Evolutionary conservation across 2,329 filamentous ascomycete genomes (phyloP), one percentile per base, ranked within the genome.

Genomic region (Cytospora leucostoma): DNA sequence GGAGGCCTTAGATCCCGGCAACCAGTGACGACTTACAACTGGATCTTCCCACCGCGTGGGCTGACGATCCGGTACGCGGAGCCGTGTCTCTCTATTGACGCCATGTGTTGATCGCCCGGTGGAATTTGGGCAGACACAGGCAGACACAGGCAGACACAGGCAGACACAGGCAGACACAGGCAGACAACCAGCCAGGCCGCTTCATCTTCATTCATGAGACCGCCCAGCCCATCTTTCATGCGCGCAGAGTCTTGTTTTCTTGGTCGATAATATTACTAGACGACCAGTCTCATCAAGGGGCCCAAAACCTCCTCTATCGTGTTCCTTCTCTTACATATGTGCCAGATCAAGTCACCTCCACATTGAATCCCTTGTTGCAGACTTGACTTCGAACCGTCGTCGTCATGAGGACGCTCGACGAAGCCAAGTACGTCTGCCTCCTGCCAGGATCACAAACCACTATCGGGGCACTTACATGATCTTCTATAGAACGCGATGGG

Each of bases 401-500:
- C 37, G 68, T 44, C 40, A 87, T 86, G 84, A 80, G 80, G 73
- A 77, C 80, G 67, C 75, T 84, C 72, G 78, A 79, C 67, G 83
- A 86, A 68, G 78, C 80, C 71, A 83, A 79, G 83, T 84, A 72
- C 62, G 70, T 63, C 56, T 59, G 51, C 59, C 32, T 27, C 17
- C 19, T 10, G n/a, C 11, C 13, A 55, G 38, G n/a, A 17, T 44
- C 51, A 32, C n/a, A 62, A 52, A 34, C 33, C 58, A 44, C 53
- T 32, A 27, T 15, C 52, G 49, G 11, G 53, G 40, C 40, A 21
- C 47, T 59, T 47, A 55, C 21, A 19, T 21, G 11, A 50, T 61
- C 59, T 33, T 13, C 13, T 35, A 8, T 70, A 92, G 89, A 73
- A 78, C 80, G 73, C 84, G 87, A 83, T 93, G 90, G 90, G 79